phyloP scores from a whole-genome alignment of 192 early-diverging fungal species.

The Coemansia sp. region DNA sequence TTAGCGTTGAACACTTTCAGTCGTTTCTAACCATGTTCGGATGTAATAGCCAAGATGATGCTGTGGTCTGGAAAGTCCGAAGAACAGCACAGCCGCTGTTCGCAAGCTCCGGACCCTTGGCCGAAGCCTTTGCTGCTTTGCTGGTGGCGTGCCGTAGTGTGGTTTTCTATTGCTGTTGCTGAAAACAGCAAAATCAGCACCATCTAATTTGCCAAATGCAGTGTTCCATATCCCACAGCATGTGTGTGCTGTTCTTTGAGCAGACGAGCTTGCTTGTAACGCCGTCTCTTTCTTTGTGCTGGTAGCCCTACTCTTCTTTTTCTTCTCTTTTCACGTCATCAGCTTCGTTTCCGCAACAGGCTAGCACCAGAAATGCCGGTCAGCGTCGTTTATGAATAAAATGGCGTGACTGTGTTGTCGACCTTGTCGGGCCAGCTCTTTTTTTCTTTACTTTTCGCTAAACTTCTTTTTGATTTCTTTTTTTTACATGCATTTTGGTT shows the following conservation, averaged over 20 bases:
- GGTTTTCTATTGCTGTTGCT: too few species aligned
- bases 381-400: background rate
- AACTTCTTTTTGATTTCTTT: background rate
- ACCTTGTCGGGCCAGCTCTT: background rate
- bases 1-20: background rate
- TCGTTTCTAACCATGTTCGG: background rate
- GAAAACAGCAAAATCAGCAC: too few species aligned
- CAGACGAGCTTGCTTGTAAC: too few species aligned
- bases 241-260: too few species aligned
- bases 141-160: too few species aligned
- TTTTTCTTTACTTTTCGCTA: background rate
- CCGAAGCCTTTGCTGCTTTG: background rate
- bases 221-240: too few species aligned
- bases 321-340: too few species aligned
- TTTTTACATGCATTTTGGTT: background rate
- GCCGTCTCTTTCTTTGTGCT: too few species aligned
- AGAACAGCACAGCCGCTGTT: background rate
- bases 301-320: too few species aligned
- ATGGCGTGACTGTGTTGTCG: background rate
- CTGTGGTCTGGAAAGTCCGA: conserved; percentile 9
- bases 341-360: too few species aligned
- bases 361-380: background rate
- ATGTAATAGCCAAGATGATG: too few species aligned
- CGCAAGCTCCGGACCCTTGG: background rate
- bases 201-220: too few species aligned